Evolutionary conservation across 2,329 filamentous ascomycete species (phyloP), one percentile per base, ranked within the genome.

Genomic region (Aspergillus sp.): DNA sequence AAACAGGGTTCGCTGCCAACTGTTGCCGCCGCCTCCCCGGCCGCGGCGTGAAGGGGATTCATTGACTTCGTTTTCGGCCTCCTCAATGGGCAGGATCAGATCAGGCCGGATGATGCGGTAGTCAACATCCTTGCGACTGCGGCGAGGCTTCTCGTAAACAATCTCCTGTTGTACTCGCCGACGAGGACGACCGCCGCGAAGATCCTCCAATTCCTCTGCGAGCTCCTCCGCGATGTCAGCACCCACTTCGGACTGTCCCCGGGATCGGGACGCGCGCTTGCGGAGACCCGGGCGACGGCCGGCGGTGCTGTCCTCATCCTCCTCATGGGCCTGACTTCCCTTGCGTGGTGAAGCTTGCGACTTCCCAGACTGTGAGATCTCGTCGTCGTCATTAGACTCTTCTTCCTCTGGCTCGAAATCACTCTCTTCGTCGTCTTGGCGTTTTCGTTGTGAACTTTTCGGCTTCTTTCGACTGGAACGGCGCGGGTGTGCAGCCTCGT

Each of bases 31-130:
- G 39, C 83, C 87, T 36, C 87, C 86, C 50, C 90, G 86, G 65
- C 86, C 86, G 62, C 86, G 85, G 59, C 88, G 88, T 21, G 87
- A 86, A 39, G 90, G 87, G 3, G 90, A 89, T 7, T 90, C 85
- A 5, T 85, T 85, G 8, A 85, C 80, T 59, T 87, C 86, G 51
- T 88, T 86, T 49, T 86, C 89, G 30, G 90, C 90, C 53, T 92
- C 88, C 66, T 96, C 92, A n/a, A 88, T 84, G 1, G 90, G 84
- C 42, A 88, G 83, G 17, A 86, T 80, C 41, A 88, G 80, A 64
- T 92, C 89, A 42, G 93, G 87, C 0, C 91, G 88, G 47, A 91
- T 86, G 71, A 97, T 91, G 59, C 90, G 90, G 75, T 98, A 98
- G 73, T 96, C 91, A 30, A 95, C 90, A 51, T 85, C 83, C 66